Conservation (phyloP, 2,329 filamentous ascomycete species). For the Chaetomium olivaceum region DNA sequence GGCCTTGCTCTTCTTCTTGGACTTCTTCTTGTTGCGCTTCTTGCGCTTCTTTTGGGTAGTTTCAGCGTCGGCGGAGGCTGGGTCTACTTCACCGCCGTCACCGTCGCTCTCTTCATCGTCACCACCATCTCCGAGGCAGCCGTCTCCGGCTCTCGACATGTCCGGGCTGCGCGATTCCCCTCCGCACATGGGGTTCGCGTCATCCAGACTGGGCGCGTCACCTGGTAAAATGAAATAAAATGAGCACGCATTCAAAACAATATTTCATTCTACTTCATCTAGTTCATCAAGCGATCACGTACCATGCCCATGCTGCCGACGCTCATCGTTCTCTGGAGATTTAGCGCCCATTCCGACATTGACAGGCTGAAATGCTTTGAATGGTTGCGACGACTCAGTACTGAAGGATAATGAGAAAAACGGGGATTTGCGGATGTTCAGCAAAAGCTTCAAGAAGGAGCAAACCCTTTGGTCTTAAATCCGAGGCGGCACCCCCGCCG, state of each 20-base stretch:
- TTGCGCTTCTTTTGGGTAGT: conserved; percentile 17
- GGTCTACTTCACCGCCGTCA: conserved; percentile 15
- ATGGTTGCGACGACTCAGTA: not conserved
- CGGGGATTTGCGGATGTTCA: not conserved
- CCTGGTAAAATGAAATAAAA: not conserved
- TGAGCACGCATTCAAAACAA: conserved; percentile 8
- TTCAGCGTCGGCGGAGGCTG: not conserved
- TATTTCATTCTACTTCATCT: no score
- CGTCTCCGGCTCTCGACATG: conserved; percentile 12
- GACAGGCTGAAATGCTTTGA: not conserved
- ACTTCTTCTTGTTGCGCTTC: conserved; percentile 21
- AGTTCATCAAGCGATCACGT: not conserved
- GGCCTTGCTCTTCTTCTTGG: conserved; percentile 24
- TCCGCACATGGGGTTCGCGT: not conserved
- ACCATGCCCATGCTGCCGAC: conserved; percentile 14
- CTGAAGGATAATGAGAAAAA: not conserved
- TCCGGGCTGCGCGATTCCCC: conserved; percentile 13
- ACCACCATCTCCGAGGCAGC: conserved; percentile 4
- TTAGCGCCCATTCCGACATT: conserved; percentile 21
- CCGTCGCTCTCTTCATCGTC: conserved; percentile 14
- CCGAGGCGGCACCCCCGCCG: not conserved
- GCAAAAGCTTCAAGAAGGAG: not conserved
- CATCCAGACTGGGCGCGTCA: conserved; percentile 6
- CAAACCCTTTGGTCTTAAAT: not conserved
- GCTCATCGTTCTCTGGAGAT: conserved; percentile 11